Base-by-base conservation (phyloP, 257 asterid genomes). In the Solanum acaule region DNA sequence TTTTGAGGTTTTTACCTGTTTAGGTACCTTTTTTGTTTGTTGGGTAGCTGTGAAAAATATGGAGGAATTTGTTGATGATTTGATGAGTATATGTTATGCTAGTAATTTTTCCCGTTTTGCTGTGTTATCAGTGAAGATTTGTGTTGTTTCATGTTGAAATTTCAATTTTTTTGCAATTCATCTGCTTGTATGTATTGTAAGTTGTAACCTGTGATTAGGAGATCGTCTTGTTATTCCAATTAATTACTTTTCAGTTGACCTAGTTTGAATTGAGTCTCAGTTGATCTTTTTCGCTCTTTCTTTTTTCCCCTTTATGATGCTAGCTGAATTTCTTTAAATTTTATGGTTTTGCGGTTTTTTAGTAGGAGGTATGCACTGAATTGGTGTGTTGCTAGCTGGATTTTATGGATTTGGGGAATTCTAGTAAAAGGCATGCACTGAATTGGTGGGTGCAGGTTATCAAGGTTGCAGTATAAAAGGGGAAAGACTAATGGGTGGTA, bases 401-500 rank as follows among this genome's bases (percentile, higher is more conserved):
- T 49, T 82, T 82, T 82, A 81, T 49, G 89, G 82, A 25, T 27
- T 76, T 63, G 75, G 25, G 73, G 88, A 15, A 70, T 42, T 59
- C 27, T 84, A 85, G 65, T 49, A 72, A 27, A 44, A 56, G 25
- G 88, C 75, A 87, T 85, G 86, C 65, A 87, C 85, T 27, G 44
- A 87, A 87, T 83, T 40, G 87, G 86, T 86, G 88, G 84, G 73
- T 83, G 79, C 88, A 63, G 87, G 23, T 75, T 78, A 31, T 81
- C 68, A 77, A 78, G 85, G 61, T 78, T 88, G 38, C 33, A 81
- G 79, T 76, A 59, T 84, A 84, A 78, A 35, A 42, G 88, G 77
- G 87, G 70, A 65, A 59, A 20, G 38, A 87, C 44, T 56, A 31
- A 96, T 96, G 99, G 99, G 99, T 91, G 93, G 93, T 31, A 88